These are phyloP conservation scores for Coelastrella sp. DNA, from an alignment of 139 green algal species.

Conservation along the genomic window DNA sequence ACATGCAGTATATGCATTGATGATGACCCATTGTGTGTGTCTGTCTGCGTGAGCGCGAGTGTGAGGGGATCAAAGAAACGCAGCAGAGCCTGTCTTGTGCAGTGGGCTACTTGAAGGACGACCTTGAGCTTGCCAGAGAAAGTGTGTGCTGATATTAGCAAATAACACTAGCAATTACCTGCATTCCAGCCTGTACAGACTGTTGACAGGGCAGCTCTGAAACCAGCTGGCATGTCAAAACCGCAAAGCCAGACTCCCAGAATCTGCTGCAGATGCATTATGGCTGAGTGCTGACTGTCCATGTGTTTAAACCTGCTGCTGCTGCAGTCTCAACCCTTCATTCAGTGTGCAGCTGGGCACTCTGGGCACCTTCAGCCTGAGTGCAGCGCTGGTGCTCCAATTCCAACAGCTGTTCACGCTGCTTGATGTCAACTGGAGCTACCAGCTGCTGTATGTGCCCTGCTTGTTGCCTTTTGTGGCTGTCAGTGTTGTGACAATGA, in stretches of 20 bases:
- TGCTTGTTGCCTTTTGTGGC: conserved; percentile 23
- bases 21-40: too few species aligned
- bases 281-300: not conserved
- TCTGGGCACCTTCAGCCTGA: not conserved
- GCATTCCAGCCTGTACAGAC: too few species aligned
- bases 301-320: not conserved
- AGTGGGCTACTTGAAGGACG: too few species aligned
- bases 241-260: not conserved
- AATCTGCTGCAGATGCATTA: not conserved
- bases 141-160: too few species aligned
- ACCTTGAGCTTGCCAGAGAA: too few species aligned
- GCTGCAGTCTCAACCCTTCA: not conserved
- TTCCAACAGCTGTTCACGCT: conserved; percentile 5
- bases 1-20: too few species aligned
- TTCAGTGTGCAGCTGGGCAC: not conserved
- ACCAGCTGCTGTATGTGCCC: conserved; percentile 19
- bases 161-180: too few species aligned
- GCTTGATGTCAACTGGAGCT: conserved; percentile 9
- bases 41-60: too few species aligned
- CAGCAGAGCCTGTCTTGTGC: too few species aligned
- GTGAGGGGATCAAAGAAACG: too few species aligned
- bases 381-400: not conserved
- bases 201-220: too few species aligned
- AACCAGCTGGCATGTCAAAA: not conserved
- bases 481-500: not conserved